Percentiles rank a stretch among this genome's conserved stretches.
Evolutionary conservation across 345 rosid species (phyloP).

Genomic region (Aquilaria malaccensis): DNA sequence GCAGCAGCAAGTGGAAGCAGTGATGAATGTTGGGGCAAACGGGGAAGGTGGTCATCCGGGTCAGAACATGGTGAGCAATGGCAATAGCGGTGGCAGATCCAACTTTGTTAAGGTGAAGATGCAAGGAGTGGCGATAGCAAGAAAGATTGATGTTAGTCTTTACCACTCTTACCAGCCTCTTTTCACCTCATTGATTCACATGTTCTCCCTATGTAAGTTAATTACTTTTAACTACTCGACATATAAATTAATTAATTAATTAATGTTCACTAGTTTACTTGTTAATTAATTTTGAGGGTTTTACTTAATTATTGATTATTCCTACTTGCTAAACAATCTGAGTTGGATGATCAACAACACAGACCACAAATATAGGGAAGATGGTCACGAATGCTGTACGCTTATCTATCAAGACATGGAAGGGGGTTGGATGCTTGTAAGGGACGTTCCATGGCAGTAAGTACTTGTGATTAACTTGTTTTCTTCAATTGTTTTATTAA

Average conservation of each 20-base stretch:
- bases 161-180: constrained; percentile 43
- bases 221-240: not conserved
- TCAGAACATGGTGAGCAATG: constrained; percentile 7
- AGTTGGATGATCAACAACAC: not conserved
- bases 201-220: constrained; percentile 44
- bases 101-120: constrained; percentile 67
- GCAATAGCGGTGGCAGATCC: constrained; percentile 19
- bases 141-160: constrained; percentile 48
- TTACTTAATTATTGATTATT: too few species aligned
- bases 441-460: constrained; percentile 69
- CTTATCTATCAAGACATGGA: constrained; percentile 52
- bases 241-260: not conserved
- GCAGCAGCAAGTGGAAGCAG: constrained; percentile 4
- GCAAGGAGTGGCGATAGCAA: constrained; percentile 62
- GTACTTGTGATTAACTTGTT: constrained; percentile 9
- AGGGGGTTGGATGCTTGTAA: constrained; percentile 57
- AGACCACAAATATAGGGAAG: constrained; percentile 21
- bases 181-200: constrained; percentile 31
- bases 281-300: too few species aligned
- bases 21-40: too few species aligned
- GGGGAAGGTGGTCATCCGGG: not conserved
- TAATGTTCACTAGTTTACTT: not conserved
- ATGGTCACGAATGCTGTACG: constrained; percentile 20
- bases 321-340: too few species aligned
- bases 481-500: too few species aligned